Evolutionary conservation across 1,284 basidiomycete genomes (phyloP).

Genomic region (Mycosarcoma mackinlayi): DNA sequence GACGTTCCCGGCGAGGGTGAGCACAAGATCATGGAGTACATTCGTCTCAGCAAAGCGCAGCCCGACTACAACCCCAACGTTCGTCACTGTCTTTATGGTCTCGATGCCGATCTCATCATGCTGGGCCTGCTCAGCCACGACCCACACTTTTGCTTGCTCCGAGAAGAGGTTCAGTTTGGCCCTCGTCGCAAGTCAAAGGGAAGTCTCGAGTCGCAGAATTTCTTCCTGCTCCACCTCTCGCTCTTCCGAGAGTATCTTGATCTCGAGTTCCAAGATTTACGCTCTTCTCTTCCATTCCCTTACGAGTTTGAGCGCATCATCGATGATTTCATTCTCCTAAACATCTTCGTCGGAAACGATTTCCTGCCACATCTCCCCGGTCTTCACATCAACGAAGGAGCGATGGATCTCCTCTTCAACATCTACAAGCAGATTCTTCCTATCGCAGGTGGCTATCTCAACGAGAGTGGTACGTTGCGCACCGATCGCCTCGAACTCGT

Average conservation of each 20-base stretch:
- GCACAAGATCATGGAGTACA: constrained; percentile 99
- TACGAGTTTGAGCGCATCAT: constrained; percentile 92
- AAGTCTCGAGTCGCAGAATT: constrained; percentile 88
- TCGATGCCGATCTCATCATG: constrained; percentile 99
- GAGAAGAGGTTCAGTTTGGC: constrained; percentile 98
- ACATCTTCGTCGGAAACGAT: constrained; percentile 97
- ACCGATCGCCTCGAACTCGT: constrained; percentile 84
- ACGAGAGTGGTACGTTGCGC: constrained; percentile 87
- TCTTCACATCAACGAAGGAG: constrained; percentile 97
- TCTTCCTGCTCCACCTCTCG: constrained; percentile 93
- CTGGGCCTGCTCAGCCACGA: constrained; percentile 95
- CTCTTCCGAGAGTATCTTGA: constrained; percentile 96
- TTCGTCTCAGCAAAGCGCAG: constrained; percentile 91
- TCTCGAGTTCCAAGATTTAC: constrained; percentile 80
- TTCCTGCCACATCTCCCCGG: constrained; percentile 96
- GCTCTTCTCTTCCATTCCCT: constrained; percentile 71
- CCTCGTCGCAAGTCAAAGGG: constrained; percentile 74
- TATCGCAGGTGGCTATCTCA: constrained; percentile 88
- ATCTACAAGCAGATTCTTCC: constrained; percentile 94
- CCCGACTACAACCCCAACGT: constrained; percentile 92
- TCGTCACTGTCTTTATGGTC: constrained; percentile 96
- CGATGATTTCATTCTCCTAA: constrained; percentile 96
- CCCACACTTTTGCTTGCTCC: constrained; percentile 95
- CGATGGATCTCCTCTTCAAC: constrained; percentile 88
- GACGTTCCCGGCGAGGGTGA: constrained; percentile 98